A percentile compares a stretch with the other conserved stretches of the same genome.
Evolutionary conservation across 306 rosid genomes (phyloP).

Genomic region (Crotalaria pallida): DNA sequence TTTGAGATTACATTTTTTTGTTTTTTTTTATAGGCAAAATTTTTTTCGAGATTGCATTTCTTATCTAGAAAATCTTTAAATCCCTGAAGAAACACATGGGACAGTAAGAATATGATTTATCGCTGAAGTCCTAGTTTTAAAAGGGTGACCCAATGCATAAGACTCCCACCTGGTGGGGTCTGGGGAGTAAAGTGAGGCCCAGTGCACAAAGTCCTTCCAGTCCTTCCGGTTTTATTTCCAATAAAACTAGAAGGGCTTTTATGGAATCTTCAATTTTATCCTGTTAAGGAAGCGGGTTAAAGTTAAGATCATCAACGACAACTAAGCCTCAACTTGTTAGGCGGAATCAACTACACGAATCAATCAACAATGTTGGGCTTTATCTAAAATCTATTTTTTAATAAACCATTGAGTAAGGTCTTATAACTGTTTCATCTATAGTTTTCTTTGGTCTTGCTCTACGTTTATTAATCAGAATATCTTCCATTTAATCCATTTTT

Average conservation of each 20-base stretch:
- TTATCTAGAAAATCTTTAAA: not conserved
- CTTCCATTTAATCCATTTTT: not conserved
- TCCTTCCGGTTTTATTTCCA: not conserved
- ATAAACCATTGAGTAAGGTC: not conserved
- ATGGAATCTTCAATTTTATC: not conserved
- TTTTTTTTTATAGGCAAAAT: too few species aligned
- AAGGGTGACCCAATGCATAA: too few species aligned
- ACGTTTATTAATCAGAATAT: not conserved
- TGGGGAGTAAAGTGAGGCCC: too few species aligned
- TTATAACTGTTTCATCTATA: not conserved
- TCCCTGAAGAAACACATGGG: not conserved
- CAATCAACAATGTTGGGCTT: not conserved
- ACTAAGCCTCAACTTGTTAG: not conserved
- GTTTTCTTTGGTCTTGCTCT: not conserved
- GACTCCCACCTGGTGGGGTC: too few species aligned
- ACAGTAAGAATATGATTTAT: conserved; percentile 5
- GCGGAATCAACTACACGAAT: not conserved
- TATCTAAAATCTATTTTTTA: not conserved
- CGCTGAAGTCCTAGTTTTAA: not conserved
- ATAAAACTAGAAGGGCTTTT: too few species aligned
- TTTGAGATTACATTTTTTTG: conserved; percentile 1
- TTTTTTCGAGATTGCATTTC: not conserved
- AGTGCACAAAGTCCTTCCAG: not conserved
- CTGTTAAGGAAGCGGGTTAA: not conserved
- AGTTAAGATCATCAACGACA: not conserved